Evolutionary conservation across 1,139 yeast genomes (phyloP).

Genomic region (Scheffersomyces segobiensis): DNA sequence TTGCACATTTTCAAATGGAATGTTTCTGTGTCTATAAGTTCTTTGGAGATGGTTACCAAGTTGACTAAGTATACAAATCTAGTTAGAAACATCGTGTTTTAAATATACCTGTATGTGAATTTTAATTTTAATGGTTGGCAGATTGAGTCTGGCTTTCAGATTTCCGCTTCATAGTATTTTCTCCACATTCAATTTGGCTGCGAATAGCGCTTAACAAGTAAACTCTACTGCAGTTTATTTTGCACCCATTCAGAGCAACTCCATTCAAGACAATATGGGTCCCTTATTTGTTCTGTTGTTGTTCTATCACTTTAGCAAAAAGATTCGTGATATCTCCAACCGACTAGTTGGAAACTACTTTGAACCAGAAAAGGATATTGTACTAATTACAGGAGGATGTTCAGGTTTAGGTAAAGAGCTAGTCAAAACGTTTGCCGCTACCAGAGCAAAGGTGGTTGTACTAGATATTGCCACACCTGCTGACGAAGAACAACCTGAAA

Average conservation of each 20-base stretch:
- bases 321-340: constrained; percentile 31
- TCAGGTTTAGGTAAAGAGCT: constrained; percentile 74
- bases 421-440: constrained; percentile 43
- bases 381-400: constrained; percentile 81
- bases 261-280: constrained; percentile 2
- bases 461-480: constrained; percentile 57
- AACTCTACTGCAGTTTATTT: not conserved
- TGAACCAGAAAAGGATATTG: constrained; percentile 55
- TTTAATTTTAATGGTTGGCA: too few species aligned
- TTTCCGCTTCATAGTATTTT: not conserved
- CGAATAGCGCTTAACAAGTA: not conserved
- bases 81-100: not conserved
- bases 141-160: not conserved
- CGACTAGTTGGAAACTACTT: constrained; percentile 49
- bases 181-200: not conserved
- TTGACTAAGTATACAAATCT: too few species aligned
- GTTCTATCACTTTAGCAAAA: constrained; percentile 25
- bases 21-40: too few species aligned
- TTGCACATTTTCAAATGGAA: too few species aligned
- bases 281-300: constrained; percentile 1
- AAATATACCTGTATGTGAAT: not conserved
- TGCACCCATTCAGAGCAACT: not conserved
- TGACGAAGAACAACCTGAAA: constrained; percentile 27
- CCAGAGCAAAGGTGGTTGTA: constrained; percentile 55
- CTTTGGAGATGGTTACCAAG: too few species aligned